Percentiles rank a stretch among this genome's conserved stretches.
Evolutionary conservation across 345 rosid genomes (phyloP).

Genomic region (Lumnitzera racemosa): DNA sequence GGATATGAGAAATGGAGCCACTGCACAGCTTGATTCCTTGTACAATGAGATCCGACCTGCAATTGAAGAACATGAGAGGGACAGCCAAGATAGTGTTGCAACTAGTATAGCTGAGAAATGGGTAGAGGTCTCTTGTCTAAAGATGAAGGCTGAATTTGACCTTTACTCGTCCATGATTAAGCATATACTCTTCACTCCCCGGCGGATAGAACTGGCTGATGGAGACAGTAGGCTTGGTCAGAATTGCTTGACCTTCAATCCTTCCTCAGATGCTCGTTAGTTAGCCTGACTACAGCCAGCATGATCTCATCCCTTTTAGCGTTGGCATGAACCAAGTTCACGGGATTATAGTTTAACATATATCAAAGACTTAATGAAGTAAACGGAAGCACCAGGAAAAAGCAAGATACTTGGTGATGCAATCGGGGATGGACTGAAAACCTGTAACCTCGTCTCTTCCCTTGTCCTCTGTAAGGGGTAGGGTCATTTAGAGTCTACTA

Average conservation of each 20-base stretch:
- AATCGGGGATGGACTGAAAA: no score
- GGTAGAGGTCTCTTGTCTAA: slow-evolving; percentile 78
- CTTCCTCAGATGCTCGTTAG: slow-evolving; percentile 9
- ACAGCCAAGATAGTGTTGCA: slow-evolving; percentile 83
- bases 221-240: slow-evolving; percentile 21
- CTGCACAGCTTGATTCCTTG: slow-evolving; percentile 41
- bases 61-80: slow-evolving; percentile 93
- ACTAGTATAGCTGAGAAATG: slow-evolving; percentile 96
- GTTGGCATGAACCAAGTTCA: no score
- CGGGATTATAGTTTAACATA: no score
- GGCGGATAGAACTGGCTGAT: slow-evolving; percentile 17
- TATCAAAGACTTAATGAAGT: no score
- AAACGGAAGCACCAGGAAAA: no score
- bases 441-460: no score
- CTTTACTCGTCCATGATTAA: slow-evolving; percentile 64
- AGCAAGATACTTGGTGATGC: no score
- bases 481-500: no score
- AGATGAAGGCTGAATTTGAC: slow-evolving; percentile 83
- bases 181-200: slow-evolving; percentile 51
- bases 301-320: no score
- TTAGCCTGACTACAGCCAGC: neutral
- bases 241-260: slow-evolving; percentile 15
- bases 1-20: slow-evolving; percentile 71
- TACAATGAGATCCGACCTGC: slow-evolving; percentile 83
- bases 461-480: no score